Evolutionary conservation across 2,329 filamentous ascomycete genomes (phyloP).

Genomic region (Dactylellina haptotyla): DNA sequence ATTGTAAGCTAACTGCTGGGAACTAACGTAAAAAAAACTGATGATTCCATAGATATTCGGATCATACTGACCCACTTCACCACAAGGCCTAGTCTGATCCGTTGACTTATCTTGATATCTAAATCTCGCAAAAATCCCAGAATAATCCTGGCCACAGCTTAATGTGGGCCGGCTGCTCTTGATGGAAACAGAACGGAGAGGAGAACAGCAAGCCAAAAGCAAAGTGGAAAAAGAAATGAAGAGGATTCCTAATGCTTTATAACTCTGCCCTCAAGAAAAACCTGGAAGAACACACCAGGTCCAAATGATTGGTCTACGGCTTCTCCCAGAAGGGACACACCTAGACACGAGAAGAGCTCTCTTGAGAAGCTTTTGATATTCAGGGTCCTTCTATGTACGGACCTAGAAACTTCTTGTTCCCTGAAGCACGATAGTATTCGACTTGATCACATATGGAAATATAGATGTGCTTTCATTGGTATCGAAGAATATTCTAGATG

Average conservation of each 20-base stretch:
- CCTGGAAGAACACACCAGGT: conserved; percentile 9
- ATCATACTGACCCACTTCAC: conserved; percentile 21
- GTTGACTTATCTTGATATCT: neutral
- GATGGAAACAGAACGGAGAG: neutral
- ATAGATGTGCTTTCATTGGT: no score
- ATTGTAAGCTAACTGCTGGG: no score
- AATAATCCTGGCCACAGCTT: conserved; percentile 44
- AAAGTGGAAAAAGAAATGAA: neutral
- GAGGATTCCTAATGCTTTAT: neutral
- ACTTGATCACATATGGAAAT: no score
- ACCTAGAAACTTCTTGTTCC: no score
- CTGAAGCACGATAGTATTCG: no score
- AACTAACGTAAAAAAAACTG: neutral
- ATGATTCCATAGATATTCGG: conserved; percentile 17
- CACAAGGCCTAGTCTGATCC: neutral
- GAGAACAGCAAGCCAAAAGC: neutral
- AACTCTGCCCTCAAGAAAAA: neutral
- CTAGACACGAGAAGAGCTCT: conserved; percentile 19
- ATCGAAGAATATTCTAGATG: no score
- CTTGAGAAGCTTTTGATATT: neutral
- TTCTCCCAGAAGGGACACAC: neutral
- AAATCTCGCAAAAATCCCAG: conserved; percentile 51
- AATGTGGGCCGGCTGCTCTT: conserved; percentile 30
- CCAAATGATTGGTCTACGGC: conserved; percentile 30
- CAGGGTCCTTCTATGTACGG: no score